A percentile compares a stretch with the other conserved stretches of the same genome.
phyloP scores from a whole-genome alignment of 2,329 filamentous ascomycete genomes.

The Fusarium staphyleae region DNA sequence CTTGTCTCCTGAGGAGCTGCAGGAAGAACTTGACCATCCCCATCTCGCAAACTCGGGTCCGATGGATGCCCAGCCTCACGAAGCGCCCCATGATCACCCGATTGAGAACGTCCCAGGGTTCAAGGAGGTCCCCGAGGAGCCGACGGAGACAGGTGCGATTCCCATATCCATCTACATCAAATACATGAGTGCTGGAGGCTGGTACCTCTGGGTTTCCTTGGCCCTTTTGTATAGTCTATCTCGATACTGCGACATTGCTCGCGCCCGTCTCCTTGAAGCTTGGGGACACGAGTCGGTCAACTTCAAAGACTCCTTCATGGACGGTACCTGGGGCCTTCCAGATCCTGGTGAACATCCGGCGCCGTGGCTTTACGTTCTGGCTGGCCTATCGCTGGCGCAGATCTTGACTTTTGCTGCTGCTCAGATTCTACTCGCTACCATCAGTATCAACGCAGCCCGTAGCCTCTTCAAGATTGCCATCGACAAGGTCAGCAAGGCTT shows the following conservation, averaged over 20 bases:
- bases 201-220: constrained; percentile 74
- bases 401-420: constrained; percentile 66
- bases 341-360: constrained; percentile 70
- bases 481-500: constrained; percentile 76
- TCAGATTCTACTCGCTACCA: constrained; percentile 74
- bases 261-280: constrained; percentile 83
- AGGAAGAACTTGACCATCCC: constrained; percentile 48
- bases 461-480: constrained; percentile 77
- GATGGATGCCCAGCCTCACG: constrained; percentile 29
- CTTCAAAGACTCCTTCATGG: constrained; percentile 20
- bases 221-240: constrained; percentile 68
- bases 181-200: constrained; percentile 81
- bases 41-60: constrained; percentile 42
- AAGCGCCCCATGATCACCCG: constrained; percentile 44
- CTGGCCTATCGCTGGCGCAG: constrained; percentile 68
- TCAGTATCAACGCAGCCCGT: constrained; percentile 80
- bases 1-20: constrained; percentile 55
- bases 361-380: constrained; percentile 78
- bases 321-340: constrained; percentile 54
- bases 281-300: constrained; percentile 72
- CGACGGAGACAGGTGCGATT: constrained; percentile 69
- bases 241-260: constrained; percentile 68
- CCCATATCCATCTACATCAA: constrained; percentile 80
- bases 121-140: constrained; percentile 46
- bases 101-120: constrained; percentile 27